Conservation (phyloP, 2,329 filamentous ascomycete species). For the Fusarium zealandicum region DNA sequence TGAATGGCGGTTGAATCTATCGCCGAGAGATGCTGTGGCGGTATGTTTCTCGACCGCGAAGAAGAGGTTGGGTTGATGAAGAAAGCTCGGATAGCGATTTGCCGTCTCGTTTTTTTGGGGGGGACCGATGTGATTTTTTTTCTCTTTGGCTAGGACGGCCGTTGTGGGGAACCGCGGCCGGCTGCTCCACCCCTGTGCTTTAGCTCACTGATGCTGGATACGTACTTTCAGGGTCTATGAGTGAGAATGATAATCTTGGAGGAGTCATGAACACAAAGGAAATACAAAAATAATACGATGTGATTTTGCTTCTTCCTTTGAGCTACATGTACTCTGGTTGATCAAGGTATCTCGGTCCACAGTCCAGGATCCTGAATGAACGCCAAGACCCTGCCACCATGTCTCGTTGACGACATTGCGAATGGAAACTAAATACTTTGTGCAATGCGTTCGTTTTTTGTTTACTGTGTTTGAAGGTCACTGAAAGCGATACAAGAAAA, state of each 20-base stretch:
- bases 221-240: constrained; percentile 24
- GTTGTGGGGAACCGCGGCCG: constrained; percentile 30
- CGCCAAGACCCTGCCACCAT: background rate
- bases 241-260: too few relatives aligned
- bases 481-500: too few relatives aligned
- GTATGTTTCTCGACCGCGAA: constrained; percentile 7
- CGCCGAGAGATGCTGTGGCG: constrained; percentile 4
- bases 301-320: too few relatives aligned
- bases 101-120: constrained; percentile 29
- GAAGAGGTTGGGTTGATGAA: constrained; percentile 25
- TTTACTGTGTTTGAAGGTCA: background rate
- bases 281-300: too few relatives aligned
- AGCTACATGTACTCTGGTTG: too few relatives aligned
- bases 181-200: constrained; percentile 27
- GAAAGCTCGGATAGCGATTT: constrained; percentile 35
- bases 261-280: too few relatives aligned
- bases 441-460: too few relatives aligned
- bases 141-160: constrained; percentile 17
- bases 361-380: background rate
- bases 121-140: constrained; percentile 32
- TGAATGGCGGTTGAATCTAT: background rate
- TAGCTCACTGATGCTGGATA: constrained; percentile 7
- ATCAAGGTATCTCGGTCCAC: too few relatives aligned
- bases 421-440: background rate
- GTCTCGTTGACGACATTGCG: background rate